Conservation (phyloP, 345 rosid genomes). For the Brassica napus region Da-Ae NC_063435.1:3697001-3697500, state of each 20-base stretch:
- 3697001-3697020: conserved; percentile 51
- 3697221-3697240: background rate
- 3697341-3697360: no score
- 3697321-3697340: no score
- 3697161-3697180: background rate
- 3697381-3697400: no score
- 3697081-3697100: conserved; percentile 68
- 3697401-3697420: no score
- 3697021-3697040: conserved; percentile 87
- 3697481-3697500: no score
- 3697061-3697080: conserved; percentile 79
- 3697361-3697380: no score
- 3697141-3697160: background rate
- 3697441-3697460: no score
- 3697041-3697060: conserved; percentile 87
- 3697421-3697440: no score
- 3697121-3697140: conserved; percentile 37
- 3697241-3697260: background rate
- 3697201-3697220: background rate
- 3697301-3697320: no score
- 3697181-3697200: background rate
- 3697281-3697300: background rate
- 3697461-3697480: no score
- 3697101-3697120: conserved; percentile 82
- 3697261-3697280: background rate